Evolutionary conservation across 2,329 filamentous ascomycete species (phyloP), one percentile per base, ranked within the genome.

Genomic region (Talaromyces sp.): DNA sequence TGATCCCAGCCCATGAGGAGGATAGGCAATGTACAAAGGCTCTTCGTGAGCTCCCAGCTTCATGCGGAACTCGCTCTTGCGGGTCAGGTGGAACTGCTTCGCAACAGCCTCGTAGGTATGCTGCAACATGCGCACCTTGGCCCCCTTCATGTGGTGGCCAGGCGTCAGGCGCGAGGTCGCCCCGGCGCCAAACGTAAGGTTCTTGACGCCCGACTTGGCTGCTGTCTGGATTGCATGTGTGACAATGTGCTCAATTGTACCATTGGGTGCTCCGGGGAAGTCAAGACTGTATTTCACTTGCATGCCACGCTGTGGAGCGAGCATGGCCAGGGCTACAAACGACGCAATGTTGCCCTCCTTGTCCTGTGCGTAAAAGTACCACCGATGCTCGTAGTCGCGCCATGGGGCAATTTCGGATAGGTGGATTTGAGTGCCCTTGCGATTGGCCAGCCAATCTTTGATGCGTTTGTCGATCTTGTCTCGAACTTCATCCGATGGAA

Each of bases 221-320:
- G 85, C 82, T 13, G 80, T 78, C 69, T 86, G 85, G 62, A 96
- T 82, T 0, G 89, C 85, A 70, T 88, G 84, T 41, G 89, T 86
- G 67, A 96, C 89, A 46, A 95, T 84, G 46, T 88, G 84, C 78
- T 97, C 93, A 64, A 96, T 96, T 35, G 90, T 88, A 53, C 93
- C 93, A 51, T 86, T 90, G n/a, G 93, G 89, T 0, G 92, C 85
- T 27, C 85, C 86, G 0, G 92, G 93, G 81, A 97, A 96, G 75
- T 97, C 91, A 58, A 97, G 86, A n/a, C 89, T 90, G 81, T 95
- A 96, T 80, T 97, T 97, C 72, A 96, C 88, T 79, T 97, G 93
- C 86, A 91, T 96, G 58, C 93, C 93, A 72, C 96, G 86, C 38
- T 85, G 81, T 1, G 91, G 90, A 3, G 89, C 85, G 29, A 97